Evolutionary conservation across 179 eudicot genomes (phyloP).

Genomic region (Nepenthes alata): DNA sequence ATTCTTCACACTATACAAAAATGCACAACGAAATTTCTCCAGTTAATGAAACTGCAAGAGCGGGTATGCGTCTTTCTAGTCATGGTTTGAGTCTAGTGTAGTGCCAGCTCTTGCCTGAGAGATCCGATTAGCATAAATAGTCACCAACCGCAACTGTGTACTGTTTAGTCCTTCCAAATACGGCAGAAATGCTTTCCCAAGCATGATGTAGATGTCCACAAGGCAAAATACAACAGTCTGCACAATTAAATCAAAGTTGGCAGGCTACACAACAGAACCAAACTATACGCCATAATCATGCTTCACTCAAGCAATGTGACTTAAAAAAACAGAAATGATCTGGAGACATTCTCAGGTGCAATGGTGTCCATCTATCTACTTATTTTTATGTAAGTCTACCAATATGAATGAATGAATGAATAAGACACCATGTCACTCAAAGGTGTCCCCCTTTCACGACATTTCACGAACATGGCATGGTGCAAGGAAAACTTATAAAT

Average conservation of each 20-base stretch:
- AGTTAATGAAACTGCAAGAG: not conserved
- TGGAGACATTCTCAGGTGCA: no score
- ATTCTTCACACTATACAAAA: slow-evolving; percentile 33
- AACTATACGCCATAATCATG: no score
- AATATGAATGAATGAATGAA: no score
- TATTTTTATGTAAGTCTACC: no score
- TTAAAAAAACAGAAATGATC: no score
- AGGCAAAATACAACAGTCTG: slow-evolving; percentile 99
- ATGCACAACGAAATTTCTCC: slow-evolving; percentile 19
- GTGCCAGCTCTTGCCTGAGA: slow-evolving; percentile 86
- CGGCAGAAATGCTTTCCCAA: slow-evolving; percentile 88
- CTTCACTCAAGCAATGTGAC: no score
- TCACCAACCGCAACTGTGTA: slow-evolving; percentile 84
- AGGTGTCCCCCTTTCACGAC: no score
- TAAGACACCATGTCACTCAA: no score
- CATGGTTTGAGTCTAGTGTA: slow-evolving; percentile 47
- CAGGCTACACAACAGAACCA: not conserved
- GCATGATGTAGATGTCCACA: slow-evolving; percentile 92
- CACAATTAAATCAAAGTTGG: slow-evolving; percentile 2
- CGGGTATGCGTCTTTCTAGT: slow-evolving; percentile 7
- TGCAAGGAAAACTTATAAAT: no score
- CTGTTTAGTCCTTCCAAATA: slow-evolving; percentile 86
- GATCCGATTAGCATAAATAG: slow-evolving; percentile 88
- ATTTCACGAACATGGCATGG: no score
- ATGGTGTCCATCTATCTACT: no score